These are phyloP conservation scores for Lentinula aciculospora DNA, from an alignment of 768 basidiomycete genomes.

Conservation along the genomic window DNA sequence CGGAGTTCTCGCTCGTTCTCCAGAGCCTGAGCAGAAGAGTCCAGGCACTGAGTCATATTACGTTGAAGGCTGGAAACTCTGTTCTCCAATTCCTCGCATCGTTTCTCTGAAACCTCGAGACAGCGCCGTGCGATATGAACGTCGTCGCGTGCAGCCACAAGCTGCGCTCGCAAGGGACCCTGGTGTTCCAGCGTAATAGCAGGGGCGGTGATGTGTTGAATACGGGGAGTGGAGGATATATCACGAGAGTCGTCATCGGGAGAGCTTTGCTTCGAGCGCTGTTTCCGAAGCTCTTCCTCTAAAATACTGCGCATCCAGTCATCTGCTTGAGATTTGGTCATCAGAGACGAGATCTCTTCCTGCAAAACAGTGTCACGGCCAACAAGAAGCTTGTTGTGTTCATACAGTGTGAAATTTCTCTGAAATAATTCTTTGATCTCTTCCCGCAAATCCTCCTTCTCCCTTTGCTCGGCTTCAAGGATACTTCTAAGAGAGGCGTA, in stretches of 20 bases:
- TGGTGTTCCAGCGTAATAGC: constrained; percentile 14
- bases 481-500: constrained; percentile 12
- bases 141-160: constrained; percentile 17
- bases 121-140: constrained; percentile 15
- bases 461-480: constrained; percentile 16
- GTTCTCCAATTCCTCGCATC: constrained; percentile 13
- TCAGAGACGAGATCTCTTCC: constrained; percentile 16
- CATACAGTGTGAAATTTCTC: constrained; percentile 18
- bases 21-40: constrained; percentile 19
- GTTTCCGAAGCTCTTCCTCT: constrained; percentile 14
- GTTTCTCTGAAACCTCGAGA: constrained; percentile 13
- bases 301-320: constrained; percentile 18
- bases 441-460: constrained; percentile 13
- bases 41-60: constrained; percentile 16
- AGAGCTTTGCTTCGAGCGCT: not conserved
- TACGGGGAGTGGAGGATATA: not conserved
- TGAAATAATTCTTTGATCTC: constrained; percentile 14
- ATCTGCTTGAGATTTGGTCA: constrained; percentile 18
- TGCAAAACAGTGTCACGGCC: constrained; percentile 18
- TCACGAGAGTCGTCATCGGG: not conserved
- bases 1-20: constrained; percentile 20
- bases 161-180: constrained; percentile 15
- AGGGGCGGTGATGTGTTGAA: constrained; percentile 1
- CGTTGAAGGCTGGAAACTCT: constrained; percentile 15
- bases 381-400: constrained; percentile 21